A percentile compares a stretch with the other conserved stretches of the same genome.
phyloP scores from a whole-genome alignment of 2,329 filamentous ascomycete genomes.

The Coniochaeta sp. region DNA sequence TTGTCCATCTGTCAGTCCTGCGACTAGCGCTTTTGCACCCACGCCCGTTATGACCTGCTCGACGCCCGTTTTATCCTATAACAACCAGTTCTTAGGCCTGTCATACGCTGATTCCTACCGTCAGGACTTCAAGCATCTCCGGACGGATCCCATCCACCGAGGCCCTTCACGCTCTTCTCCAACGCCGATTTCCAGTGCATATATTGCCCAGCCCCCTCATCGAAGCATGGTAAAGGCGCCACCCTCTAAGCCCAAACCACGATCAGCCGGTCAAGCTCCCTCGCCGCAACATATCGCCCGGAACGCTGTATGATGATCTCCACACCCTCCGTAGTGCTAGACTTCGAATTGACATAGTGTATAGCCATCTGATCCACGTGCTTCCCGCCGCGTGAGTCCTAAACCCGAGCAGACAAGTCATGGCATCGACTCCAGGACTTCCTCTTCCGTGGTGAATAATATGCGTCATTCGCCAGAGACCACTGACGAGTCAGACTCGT shows the following conservation, averaged over 20 bases:
- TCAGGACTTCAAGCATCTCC: background rate
- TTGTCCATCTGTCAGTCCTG: background rate
- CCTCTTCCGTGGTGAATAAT: background rate
- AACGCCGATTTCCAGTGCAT: background rate
- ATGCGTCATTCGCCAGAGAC: background rate
- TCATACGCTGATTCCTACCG: background rate
- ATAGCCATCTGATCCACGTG: background rate
- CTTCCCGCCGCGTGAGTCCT: background rate
- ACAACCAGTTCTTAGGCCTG: background rate
- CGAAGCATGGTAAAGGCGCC: background rate
- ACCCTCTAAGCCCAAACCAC: background rate
- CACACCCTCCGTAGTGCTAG: background rate
- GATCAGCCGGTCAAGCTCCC: constrained; percentile 1
- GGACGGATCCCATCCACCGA: background rate
- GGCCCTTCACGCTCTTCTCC: background rate
- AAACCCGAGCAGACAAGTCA: background rate
- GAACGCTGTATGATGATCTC: background rate
- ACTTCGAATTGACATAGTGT: background rate
- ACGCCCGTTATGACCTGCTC: constrained; percentile 1
- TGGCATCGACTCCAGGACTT: background rate
- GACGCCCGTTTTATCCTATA: background rate
- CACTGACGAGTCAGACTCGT: background rate
- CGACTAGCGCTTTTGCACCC: constrained; percentile 1
- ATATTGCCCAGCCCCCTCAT: background rate
- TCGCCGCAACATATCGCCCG: background rate